Base-by-base conservation (phyloP, 768 basidiomycete genomes). In the Tylopilus rubrobrunneus region DNA sequence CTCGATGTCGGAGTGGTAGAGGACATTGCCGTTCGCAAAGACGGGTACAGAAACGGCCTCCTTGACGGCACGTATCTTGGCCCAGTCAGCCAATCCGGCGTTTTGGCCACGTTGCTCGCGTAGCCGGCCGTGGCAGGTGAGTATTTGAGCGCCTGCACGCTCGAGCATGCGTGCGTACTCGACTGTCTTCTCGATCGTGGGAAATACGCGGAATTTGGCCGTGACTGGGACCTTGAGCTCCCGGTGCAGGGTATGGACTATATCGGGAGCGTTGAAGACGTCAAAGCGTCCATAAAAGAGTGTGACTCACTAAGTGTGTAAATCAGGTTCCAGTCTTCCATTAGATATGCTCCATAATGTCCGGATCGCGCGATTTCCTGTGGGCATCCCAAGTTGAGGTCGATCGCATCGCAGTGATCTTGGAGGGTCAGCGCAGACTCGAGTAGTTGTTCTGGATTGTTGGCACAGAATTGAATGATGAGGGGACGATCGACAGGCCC, bases 81-180 rank as follows among this genome's bases (percentile, higher is more conserved):
- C 74, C 89, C 90, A 97, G 62, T 92, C 90, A 7, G 93, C 93
- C 11, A 95, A 69, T 17, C 94, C 94, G 0, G 87, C 77, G 43
- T 84, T 81, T 50, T 92, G 89, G 1, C 96, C 97, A 19, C 96
- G 85, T 71, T 96, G 93, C 60, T 98, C 95, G 29, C 94, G 81
- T 42, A 85, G 79, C 7, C 97, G 83, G 0, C 97, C 97, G 59
- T 99, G 97, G 59, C 92, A 92, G 0, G 94, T 92, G 11, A 98
- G 74, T 42, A 98, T 92, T 65, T 98, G 95, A 0, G 96, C 97
- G 0, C 97, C 97, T 0, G 97, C 94, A 0, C 83, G 74, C 72
- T 97, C 94, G 39, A 99, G 83, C 94, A 98, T 97, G 66, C 88
- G 82, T 2, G 97, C 97, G 60, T 99, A 99, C 56, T 85, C 87